phyloP scores from a whole-genome alignment of 257 asterid species.

The Asclepias syriaca region DNA sequence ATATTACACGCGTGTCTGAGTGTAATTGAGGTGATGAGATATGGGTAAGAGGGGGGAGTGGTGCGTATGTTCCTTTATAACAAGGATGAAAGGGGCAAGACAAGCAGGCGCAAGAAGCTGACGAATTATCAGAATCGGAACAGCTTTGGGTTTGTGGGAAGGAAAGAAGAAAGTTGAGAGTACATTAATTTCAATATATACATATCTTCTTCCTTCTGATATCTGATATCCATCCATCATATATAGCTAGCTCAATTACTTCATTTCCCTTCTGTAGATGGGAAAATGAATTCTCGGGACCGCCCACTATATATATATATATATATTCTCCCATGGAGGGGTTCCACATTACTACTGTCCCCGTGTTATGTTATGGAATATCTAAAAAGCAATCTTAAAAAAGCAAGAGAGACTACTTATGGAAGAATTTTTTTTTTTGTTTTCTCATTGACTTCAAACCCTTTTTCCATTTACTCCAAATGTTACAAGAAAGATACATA shows the following conservation, averaged over 20 bases:
- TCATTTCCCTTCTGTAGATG: not conserved
- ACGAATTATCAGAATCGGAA: not conserved
- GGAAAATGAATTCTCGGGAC: not conserved
- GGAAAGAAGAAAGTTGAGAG: constrained; percentile 1
- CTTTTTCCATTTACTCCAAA: too few species aligned
- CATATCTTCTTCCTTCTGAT: not conserved
- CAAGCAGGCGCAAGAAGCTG: constrained; percentile 28
- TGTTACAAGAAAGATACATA: too few species aligned
- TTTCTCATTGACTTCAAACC: too few species aligned
- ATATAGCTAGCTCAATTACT: too few species aligned
- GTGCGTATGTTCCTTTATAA: constrained; percentile 9
- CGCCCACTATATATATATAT: not conserved
- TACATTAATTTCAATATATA: not conserved
- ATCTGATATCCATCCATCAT: too few species aligned
- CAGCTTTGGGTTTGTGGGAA: constrained; percentile 4
- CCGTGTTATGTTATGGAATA: not conserved
- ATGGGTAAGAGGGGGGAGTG: not conserved
- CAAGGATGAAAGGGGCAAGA: constrained; percentile 29
- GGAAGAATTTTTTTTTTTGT: not conserved
- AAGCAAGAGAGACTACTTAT: not conserved
- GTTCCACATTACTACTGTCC: constrained; percentile 1
- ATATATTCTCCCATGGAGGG: not conserved
- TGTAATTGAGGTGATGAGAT: not conserved
- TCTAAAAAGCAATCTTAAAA: not conserved
- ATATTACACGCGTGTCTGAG: not conserved